phyloP scores from a whole-genome alignment of 148 eudicot genomes.

The Limonium bicolor region DNA sequence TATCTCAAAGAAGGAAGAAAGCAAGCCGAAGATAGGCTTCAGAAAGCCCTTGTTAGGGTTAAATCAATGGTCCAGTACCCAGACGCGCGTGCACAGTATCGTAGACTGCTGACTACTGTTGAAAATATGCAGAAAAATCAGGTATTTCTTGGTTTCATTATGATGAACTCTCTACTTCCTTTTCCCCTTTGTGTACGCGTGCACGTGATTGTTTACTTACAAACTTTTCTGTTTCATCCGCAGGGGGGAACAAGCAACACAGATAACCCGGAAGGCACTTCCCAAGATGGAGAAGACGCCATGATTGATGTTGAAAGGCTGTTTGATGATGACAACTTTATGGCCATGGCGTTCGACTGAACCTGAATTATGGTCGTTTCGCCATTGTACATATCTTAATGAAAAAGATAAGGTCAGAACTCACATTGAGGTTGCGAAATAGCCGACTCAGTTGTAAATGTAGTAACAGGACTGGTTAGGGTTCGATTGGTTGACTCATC shows the following conservation, averaged over 20 bases:
- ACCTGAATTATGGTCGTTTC: no score
- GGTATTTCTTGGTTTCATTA: slow-evolving; percentile 9
- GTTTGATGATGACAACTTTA: slow-evolving; percentile 30
- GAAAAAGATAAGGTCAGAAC: no score
- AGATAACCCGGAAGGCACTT: slow-evolving; percentile 12
- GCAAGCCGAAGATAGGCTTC: slow-evolving; percentile 35
- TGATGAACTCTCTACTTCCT: neutral
- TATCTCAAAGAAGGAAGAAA: slow-evolving; percentile 42
- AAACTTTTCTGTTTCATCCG: neutral
- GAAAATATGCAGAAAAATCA: slow-evolving; percentile 32
- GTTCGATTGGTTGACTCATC: no score
- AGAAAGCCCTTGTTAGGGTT: slow-evolving; percentile 49
- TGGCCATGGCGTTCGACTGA: slow-evolving; percentile 33
- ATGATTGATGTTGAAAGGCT: slow-evolving; percentile 31
- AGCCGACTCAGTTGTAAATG: no score
- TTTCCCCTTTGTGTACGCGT: neutral
- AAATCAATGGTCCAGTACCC: slow-evolving; percentile 56
- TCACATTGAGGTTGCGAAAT: no score
- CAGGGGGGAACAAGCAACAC: slow-evolving; percentile 8
- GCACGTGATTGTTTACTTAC: neutral
- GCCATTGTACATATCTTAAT: no score
- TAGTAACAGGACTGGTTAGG: no score
- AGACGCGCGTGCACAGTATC: slow-evolving; percentile 46
- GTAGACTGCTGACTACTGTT: slow-evolving; percentile 39
- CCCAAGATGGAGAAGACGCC: slow-evolving; percentile 20